Percentiles rank a stretch among this genome's conserved stretches.
Evolutionary conservation across 2,329 filamentous ascomycete genomes (phyloP).

Genomic region (Thelonectria discophora): DNA sequence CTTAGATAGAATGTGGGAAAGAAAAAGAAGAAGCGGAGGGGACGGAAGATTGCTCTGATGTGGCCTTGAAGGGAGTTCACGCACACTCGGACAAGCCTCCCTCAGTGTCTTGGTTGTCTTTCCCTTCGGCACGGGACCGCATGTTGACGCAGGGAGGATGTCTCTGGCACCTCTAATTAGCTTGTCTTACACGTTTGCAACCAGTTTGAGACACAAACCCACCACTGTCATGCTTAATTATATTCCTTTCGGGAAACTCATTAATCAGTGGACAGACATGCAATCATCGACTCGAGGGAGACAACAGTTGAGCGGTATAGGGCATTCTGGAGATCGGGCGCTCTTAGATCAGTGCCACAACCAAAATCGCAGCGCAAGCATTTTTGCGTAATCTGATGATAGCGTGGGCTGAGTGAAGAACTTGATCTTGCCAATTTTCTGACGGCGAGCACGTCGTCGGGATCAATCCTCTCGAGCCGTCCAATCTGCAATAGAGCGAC

Average conservation of each 20-base stretch:
- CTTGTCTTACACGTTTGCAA: no score
- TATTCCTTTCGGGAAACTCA: no score
- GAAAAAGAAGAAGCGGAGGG: neutral
- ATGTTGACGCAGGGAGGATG: no score
- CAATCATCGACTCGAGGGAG: slow-evolving; percentile 26
- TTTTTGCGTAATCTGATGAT: slow-evolving; percentile 37
- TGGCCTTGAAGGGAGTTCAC: neutral
- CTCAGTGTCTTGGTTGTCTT: no score
- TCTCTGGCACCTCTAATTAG: no score
- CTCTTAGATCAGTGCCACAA: slow-evolving; percentile 14
- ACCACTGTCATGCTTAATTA: no score
- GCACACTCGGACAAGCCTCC: neutral
- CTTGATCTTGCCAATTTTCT: slow-evolving; percentile 26
- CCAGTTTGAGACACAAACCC: no score
- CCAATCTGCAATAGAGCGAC: slow-evolving; percentile 43
- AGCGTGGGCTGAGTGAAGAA: slow-evolving; percentile 30
- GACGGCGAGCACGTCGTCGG: slow-evolving; percentile 35
- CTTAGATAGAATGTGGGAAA: neutral
- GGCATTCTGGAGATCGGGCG: slow-evolving; percentile 19
- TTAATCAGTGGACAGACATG: slow-evolving; percentile 6
- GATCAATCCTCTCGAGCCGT: slow-evolving; percentile 31
- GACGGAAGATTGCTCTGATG: neutral
- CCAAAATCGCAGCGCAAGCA: slow-evolving; percentile 42
- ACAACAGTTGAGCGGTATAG: slow-evolving; percentile 20
- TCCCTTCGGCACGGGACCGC: no score